Percentiles rank a stretch among this genome's conserved stretches.
phyloP scores from a whole-genome alignment of 441 rosid species.

The Lepidium campestre region DNA sequence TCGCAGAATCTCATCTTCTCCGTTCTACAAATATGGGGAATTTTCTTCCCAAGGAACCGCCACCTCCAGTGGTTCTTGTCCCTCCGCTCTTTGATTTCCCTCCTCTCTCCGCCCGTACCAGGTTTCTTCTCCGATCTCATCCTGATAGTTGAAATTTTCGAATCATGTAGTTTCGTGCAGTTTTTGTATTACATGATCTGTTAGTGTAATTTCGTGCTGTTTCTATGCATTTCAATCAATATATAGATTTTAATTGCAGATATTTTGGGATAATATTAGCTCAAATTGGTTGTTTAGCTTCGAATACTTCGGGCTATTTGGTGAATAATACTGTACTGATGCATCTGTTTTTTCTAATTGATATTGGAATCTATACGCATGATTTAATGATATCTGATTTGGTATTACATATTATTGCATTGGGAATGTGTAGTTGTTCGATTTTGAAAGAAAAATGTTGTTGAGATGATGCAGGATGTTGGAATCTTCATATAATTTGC shows the following conservation, averaged over 20 bases:
- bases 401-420: background rate
- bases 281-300: background rate
- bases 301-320: background rate
- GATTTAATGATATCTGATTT: background rate
- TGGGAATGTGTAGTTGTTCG: background rate
- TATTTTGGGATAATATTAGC: background rate
- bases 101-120: constrained; percentile 81
- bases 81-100: constrained; percentile 94
- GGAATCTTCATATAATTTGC: constrained; percentile 68
- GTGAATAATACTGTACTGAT: background rate
- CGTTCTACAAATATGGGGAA: constrained; percentile 49
- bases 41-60: constrained; percentile 48
- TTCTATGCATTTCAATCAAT: background rate
- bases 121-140: constrained; percentile 28
- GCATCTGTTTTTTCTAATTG: background rate
- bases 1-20: background rate
- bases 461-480: constrained; percentile 60
- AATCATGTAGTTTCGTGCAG: background rate
- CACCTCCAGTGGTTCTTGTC: constrained; percentile 85
- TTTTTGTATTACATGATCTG: background rate
- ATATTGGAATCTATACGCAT: too few relatives aligned
- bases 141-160: background rate
- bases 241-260: background rate
- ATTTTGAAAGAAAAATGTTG: background rate
- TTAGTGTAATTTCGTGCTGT: background rate